Evolutionary conservation across 2,329 filamentous ascomycete species (phyloP), one percentile per base, ranked within the genome.

Genomic region (Colletotrichum lentis): DNA sequence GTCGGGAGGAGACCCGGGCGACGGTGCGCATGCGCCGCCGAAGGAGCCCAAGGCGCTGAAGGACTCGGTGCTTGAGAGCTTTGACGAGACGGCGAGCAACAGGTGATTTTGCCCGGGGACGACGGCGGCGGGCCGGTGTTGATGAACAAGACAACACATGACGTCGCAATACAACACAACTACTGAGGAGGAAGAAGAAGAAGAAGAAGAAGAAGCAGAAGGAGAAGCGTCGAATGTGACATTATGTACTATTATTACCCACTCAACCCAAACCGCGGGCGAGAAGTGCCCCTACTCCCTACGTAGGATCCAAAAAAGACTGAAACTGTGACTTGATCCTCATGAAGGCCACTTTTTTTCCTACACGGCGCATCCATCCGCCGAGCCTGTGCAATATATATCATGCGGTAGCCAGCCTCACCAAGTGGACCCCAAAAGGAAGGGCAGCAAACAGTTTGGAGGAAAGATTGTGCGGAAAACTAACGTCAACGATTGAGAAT

Each of bases 51-150:
- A 73, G 14, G 71, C 73, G 41, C 71, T 81, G 35, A 81, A 80
- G 74, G 80, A 81, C 55, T 77, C 76, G 27, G 77, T 82, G 22
- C 69, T 83, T 1, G 78, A 82, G 53, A 77, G 78, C 27, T 81
- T 82, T 65, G 77, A 81, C 64, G 71, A 79, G 70, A 73, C 78
- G 10, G 71, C 76, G 10, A 73, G 72, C 22, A 78, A 76, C 72
- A 74, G 73, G 65, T 80, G 70, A 75, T 12, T 10, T 8, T 8
- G 2, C 24, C 27, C 20, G 14, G 14, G 50, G 41, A 60, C 35
- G 49, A 56, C n/a, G 54, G n/a, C n/a, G n/a, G n/a, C n/a, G n/a
- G 55, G 49, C 62, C 55, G 62, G 62, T 62, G 49, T 68, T 68
- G 55, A 60, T 31, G 55, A 43, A 68, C 50, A 61, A 31, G 1